Evolutionary conservation across 2,329 filamentous ascomycete species (phyloP).

Genomic region (Epichloe sibirici): DNA sequence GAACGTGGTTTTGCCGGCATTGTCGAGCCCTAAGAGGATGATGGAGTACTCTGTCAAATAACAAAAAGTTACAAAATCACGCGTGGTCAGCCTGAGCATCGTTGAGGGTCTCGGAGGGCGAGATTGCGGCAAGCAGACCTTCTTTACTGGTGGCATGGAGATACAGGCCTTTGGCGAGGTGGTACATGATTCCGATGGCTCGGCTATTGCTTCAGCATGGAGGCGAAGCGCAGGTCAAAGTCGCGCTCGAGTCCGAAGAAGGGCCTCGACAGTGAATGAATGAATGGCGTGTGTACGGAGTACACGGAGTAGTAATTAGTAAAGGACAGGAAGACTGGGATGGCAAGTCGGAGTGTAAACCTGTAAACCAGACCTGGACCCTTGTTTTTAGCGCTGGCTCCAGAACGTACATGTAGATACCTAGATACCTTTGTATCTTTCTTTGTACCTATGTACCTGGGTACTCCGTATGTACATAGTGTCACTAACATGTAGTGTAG

Average conservation of each 20-base stretch:
- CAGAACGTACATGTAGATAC: too few relatives aligned
- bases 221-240: background rate
- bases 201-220: background rate
- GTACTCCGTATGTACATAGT: too few relatives aligned
- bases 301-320: too few relatives aligned
- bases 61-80: background rate
- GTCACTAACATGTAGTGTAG: too few relatives aligned
- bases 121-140: constrained; percentile 38
- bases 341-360: too few relatives aligned
- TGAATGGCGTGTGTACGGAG: too few relatives aligned
- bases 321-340: too few relatives aligned
- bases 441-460: too few relatives aligned
- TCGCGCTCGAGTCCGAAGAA: background rate
- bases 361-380: too few relatives aligned
- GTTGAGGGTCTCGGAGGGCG: background rate
- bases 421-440: too few relatives aligned
- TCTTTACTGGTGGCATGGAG: constrained; percentile 95
- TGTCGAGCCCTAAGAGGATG: constrained; percentile 92
- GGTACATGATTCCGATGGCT: constrained; percentile 58
- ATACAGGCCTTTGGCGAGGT: constrained; percentile 89
- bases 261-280: background rate
- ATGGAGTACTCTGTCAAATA: constrained; percentile 72
- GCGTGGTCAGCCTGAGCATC: background rate
- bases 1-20: constrained; percentile 96
- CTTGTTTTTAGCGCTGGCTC: background rate